Base-by-base conservation (phyloP, 2,329 filamentous ascomycete genomes). In the Talaromyces sp. region DNA sequence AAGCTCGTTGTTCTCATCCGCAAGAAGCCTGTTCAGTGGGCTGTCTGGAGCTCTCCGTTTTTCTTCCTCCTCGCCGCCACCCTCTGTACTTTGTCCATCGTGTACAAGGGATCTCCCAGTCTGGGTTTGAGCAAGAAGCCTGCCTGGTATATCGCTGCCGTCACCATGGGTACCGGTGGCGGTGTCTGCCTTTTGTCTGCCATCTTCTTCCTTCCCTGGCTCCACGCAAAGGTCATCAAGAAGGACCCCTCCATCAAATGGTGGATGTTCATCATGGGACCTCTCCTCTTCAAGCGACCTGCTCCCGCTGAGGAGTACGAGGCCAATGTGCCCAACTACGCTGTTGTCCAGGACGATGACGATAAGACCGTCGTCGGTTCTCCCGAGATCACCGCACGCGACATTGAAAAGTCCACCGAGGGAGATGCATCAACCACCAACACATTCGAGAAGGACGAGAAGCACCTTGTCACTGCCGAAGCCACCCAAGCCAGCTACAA, bases 31-130 rank as follows among this genome's bases (percentile, higher is more conserved):
- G 81, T 90, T 2, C 83, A 81, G 6, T 91, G 88, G 88, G 88
- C 89, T 28, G 84, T 92, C 61, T 91, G 82, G 77, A 88, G 84
- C 58, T 87, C 88, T 1, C 90, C 89, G 9, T 85, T 89, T 77
- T 92, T 88, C 79, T 92, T 92, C 82, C 84, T 92, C 62, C 84
- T 92, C 64, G 88, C 89, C 62, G 88, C 82, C 61, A 90, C 88
- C 63, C 78, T 92, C 70, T 91, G 88, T 78, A 89, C 89, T 0
- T 81, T 93, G 5, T 91, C 88, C 48, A 86, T 93, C 69, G 89
- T 92, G 68, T 92, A 91, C 83, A 92, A 92, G 82, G 89, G 89
- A 14, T 91, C 89, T 9, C 88, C 89, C 25, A 86, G 81, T 64
- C 82, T 90, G 33, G 82, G 83, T 23, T 79, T 91, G 31, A 81